Conservation (phyloP, 1,284 basidiomycete genomes). For the Cutaneotrichosporon daszewskae region DNA sequence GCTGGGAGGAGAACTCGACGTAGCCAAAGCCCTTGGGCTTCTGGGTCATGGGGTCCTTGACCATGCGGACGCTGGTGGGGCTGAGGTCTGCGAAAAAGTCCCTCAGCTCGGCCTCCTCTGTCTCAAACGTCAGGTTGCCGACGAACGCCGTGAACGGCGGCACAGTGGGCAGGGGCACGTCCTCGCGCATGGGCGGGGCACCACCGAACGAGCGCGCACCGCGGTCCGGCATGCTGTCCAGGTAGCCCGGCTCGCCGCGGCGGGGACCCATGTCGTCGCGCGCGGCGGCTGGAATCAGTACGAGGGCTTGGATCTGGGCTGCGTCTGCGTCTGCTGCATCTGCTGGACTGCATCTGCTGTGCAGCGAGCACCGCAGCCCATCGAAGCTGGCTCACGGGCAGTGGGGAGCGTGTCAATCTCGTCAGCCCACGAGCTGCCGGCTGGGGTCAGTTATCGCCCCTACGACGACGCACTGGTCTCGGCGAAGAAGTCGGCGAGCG, state of each 20-base stretch:
- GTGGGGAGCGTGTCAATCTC: slow-evolving; percentile 16
- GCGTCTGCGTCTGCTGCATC: neutral
- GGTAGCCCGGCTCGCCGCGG: slow-evolving; percentile 46
- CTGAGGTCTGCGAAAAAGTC: slow-evolving; percentile 63
- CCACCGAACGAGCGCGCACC: slow-evolving; percentile 20
- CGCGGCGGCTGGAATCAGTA: slow-evolving; percentile 42
- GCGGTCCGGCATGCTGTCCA: slow-evolving; percentile 47
- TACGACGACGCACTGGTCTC: slow-evolving; percentile 58
- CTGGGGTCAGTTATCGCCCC: slow-evolving; percentile 1
- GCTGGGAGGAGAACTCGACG: slow-evolving; percentile 81
- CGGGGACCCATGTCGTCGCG: slow-evolving; percentile 41
- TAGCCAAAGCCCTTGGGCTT: slow-evolving; percentile 98
- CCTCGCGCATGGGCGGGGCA: slow-evolving; percentile 61
- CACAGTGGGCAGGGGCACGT: slow-evolving; percentile 86
- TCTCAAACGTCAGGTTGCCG: slow-evolving; percentile 92
- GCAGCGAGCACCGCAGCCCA: neutral
- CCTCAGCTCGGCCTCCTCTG: slow-evolving; percentile 74
- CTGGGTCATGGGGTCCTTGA: slow-evolving; percentile 80
- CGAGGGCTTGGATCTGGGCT: neutral
- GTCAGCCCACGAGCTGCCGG: slow-evolving; percentile 8
- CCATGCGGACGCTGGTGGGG: slow-evolving; percentile 84
- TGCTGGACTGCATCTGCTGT: neutral
- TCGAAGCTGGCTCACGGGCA: slow-evolving; percentile 2
- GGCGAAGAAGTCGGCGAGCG: slow-evolving; percentile 80
- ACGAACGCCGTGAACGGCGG: slow-evolving; percentile 95